Evolutionary conservation across 1,139 yeast species (phyloP).

Genomic region (Blastobotrys indianensis): DNA sequence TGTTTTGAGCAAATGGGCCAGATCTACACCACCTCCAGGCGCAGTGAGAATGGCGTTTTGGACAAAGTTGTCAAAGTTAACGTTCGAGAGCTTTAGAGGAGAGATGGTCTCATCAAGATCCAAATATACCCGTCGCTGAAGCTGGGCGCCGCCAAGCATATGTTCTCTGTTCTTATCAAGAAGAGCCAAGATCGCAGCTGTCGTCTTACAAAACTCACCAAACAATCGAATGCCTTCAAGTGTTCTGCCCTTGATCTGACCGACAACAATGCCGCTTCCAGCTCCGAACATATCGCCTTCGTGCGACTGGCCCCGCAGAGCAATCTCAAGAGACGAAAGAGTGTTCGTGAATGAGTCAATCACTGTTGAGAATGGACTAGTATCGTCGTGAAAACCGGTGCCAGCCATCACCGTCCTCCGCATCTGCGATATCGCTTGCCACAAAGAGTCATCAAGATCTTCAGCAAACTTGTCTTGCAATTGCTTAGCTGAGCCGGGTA

Average conservation of each 20-base stretch:
- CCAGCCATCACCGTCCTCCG: too few species aligned
- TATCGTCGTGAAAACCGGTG: too few species aligned
- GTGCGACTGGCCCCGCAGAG: constrained; percentile 52
- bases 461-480: too few species aligned
- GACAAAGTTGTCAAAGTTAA: constrained; percentile 22
- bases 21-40: constrained; percentile 20
- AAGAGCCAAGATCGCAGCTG: constrained; percentile 6
- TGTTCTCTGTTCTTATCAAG: not conserved
- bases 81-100: constrained; percentile 9
- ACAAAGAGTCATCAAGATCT: too few species aligned
- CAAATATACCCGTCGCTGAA: not conserved
- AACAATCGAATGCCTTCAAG: constrained; percentile 46
- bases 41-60: constrained; percentile 22
- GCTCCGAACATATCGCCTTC: constrained; percentile 27
- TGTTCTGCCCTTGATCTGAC: constrained; percentile 56
- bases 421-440: too few species aligned
- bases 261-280: constrained; percentile 39
- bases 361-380: too few species aligned
- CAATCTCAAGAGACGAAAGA: constrained; percentile 59
- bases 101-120: not conserved
- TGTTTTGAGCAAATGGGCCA: constrained; percentile 19
- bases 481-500: too few species aligned
- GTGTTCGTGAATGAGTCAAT: constrained; percentile 41
- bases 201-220: constrained; percentile 25
- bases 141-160: not conserved